Base-by-base conservation (phyloP, 495 filamentous ascomycete species). In the Neurospora sp. region DNA sequence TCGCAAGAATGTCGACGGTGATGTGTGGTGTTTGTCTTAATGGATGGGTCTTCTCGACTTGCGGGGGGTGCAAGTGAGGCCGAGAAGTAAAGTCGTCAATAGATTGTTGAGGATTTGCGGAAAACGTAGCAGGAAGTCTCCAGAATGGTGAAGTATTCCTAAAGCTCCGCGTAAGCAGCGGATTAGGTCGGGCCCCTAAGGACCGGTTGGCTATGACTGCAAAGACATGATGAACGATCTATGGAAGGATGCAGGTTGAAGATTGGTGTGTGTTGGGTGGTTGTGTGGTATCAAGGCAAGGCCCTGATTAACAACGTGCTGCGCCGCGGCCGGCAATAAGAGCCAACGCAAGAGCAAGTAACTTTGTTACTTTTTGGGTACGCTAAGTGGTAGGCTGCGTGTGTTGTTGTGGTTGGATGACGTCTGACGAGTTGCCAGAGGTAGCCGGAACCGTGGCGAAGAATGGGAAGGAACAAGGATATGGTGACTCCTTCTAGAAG, bases 201-300 rank as follows among this genome's bases (percentile, higher is more conserved):
- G 85, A 88, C 85, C 81, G 85, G 79, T 74, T 78, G 80, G 87
- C 85, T 88, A 88, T 88, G 87, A 88, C 74, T 75, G 78, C 61
- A 79, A 74, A 75, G 77, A 76, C 86, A 88, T 88, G 22, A 71
- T 81, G 69, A 72, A 69, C 31, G 38, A 40, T 38, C 16, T 41
- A 45, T 70, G n/a, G 45, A 41, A 69, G 69, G 72, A 76, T 48
- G 76, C 39, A 74, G 70, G 73, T 65, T 31, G 72, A 65, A 72
- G 61, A 72, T 76, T 74, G 73, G 72, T 22, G 27, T n/a, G 48
- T 41, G 27, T 20, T 31, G 45, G 39, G 31, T 27, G 44, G 68
- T 59, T 38, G 69, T 72, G 72, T 77, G 42, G 77, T 75, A 70
- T 73, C 69, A 73, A 75, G 72, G 71, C 69, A 40, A 40, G 53